Percentiles rank a stretch among this genome's conserved stretches.
Evolutionary conservation across 306 rosid species (phyloP).

Genomic region (Quercus cerris): DNA sequence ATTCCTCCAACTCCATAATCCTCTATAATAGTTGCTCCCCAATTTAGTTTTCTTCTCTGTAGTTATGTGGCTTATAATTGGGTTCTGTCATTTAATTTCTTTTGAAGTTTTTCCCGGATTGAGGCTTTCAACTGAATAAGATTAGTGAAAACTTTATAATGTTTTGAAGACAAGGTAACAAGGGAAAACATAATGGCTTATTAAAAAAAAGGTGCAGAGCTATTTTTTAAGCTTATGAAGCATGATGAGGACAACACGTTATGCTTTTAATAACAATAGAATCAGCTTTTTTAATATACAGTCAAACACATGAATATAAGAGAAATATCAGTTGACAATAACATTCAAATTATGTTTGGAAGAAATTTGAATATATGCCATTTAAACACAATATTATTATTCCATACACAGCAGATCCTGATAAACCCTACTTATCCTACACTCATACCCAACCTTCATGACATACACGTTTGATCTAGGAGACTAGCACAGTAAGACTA

Average conservation of each 20-base stretch:
- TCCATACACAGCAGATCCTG: neutral
- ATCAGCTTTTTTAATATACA: too few species aligned
- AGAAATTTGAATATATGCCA: neutral
- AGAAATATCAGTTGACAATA: neutral
- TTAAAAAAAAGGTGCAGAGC: neutral
- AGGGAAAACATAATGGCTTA: neutral
- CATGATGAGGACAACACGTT: neutral
- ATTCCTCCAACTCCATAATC: neutral
- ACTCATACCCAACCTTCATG: neutral
- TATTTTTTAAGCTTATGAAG: neutral
- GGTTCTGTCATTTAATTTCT: slow-evolving; percentile 6
- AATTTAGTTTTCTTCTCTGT: slow-evolving; percentile 18
- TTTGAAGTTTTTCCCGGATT: slow-evolving; percentile 6
- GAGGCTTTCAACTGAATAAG: slow-evolving; percentile 4
- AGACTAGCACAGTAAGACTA: neutral
- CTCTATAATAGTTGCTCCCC: neutral
- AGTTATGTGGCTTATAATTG: slow-evolving; percentile 4
- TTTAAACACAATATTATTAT: neutral
- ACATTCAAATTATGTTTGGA: neutral
- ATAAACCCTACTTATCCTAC: neutral
- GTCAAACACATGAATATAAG: too few species aligned
- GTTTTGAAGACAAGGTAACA: neutral
- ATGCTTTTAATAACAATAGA: neutral
- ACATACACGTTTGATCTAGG: neutral
- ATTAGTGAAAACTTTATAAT: neutral